Conservation (phyloP, 129 eudicot genomes). For the Chrysanthemum makinoi region DNA sequence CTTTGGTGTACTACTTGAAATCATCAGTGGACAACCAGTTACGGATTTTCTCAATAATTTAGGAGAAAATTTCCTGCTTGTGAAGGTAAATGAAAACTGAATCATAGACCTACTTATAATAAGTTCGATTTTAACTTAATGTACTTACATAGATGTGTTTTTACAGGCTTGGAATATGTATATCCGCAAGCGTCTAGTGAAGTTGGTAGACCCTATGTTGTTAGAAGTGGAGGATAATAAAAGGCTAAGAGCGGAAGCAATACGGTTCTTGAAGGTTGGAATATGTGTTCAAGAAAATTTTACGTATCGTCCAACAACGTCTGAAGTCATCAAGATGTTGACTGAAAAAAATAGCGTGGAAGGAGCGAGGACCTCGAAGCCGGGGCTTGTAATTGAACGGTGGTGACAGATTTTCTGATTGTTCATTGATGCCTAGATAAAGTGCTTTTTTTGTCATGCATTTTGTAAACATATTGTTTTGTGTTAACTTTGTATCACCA, state of each 20-base stretch:
- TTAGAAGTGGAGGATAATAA: conserved; percentile 44
- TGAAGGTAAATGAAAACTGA: conserved; percentile 44
- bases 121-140: too few relatives aligned
- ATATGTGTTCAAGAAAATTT: conserved; percentile 75
- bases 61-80: conserved; percentile 72
- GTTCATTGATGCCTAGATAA: conserved; percentile 56
- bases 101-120: background rate
- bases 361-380: conserved; percentile 40
- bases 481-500: background rate
- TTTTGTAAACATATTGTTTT: background rate
- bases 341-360: conserved; percentile 32
- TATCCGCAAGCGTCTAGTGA: conserved; percentile 38
- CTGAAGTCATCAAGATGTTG: conserved; percentile 59
- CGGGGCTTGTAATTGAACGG: conserved; percentile 59
- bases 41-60: conserved; percentile 53
- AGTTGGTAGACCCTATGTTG: conserved; percentile 54
- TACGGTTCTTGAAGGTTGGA: conserved; percentile 56
- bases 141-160: background rate
- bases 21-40: conserved; percentile 58
- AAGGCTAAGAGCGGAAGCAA: conserved; percentile 44
- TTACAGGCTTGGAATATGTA: conserved; percentile 70
- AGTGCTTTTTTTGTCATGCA: background rate
- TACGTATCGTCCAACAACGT: conserved; percentile 61
- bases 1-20: conserved; percentile 76
- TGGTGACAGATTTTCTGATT: too few relatives aligned